phyloP scores from a whole-genome alignment of 2,329 filamentous ascomycete species.

The Fragosphaeria purpurea region DNA sequence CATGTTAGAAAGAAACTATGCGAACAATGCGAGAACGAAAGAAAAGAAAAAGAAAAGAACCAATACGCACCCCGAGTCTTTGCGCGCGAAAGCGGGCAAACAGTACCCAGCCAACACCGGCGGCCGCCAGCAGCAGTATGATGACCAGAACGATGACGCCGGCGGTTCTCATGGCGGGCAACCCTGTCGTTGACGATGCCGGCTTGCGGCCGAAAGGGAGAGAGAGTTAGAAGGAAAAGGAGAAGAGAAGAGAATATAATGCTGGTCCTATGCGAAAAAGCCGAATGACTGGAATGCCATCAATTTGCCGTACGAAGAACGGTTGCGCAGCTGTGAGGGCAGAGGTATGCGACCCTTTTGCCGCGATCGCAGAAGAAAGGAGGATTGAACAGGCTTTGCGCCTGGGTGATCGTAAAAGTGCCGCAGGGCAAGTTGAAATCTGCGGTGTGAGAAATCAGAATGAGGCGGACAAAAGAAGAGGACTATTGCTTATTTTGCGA shows the following conservation, averaged over 20 bases:
- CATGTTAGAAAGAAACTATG: neutral
- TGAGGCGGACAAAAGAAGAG: neutral
- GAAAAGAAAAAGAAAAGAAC: constrained; percentile 2
- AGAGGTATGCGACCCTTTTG: too few relatives aligned
- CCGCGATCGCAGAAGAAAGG: too few relatives aligned
- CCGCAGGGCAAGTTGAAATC: too few relatives aligned
- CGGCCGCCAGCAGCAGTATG: constrained; percentile 48
- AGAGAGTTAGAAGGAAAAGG: neutral
- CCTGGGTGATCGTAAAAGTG: too few relatives aligned
- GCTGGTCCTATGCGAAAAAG: neutral
- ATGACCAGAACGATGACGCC: constrained; percentile 66
- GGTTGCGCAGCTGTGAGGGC: too few relatives aligned
- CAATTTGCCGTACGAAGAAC: too few relatives aligned
- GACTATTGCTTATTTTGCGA: too few relatives aligned
- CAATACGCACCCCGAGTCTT: constrained; percentile 52
- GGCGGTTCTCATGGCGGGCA: constrained; percentile 41
- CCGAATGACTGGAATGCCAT: too few relatives aligned
- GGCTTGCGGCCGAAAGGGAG: neutral
- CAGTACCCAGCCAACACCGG: constrained; percentile 54
- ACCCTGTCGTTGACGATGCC: neutral
- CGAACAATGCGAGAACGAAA: neutral
- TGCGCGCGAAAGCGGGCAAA: constrained; percentile 65
- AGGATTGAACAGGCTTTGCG: too few relatives aligned
- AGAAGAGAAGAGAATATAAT: neutral
- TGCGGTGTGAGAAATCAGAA: neutral